Base-by-base conservation (phyloP, 192 early-diverging fungal genomes). In the Coemansia sp. region DNA sequence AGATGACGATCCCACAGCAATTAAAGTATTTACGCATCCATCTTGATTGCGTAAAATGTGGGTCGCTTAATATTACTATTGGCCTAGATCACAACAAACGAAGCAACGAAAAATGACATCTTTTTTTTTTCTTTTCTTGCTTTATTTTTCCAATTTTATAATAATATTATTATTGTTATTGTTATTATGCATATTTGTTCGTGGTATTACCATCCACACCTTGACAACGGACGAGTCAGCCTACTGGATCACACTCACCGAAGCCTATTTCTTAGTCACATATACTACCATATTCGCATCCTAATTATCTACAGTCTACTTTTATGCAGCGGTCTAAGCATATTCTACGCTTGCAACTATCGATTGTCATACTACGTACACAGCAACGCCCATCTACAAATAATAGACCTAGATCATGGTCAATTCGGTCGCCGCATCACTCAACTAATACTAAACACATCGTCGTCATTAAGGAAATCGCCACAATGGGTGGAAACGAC, bases 301-400 rank as follows among this genome's bases (percentile, higher is more conserved):
- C 13, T 68, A 3, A 4, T 38, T 8, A 39, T 61, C 18, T 68
- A 68, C 66, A 68, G 66, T 48, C 1, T 39, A 8, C 46, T 68
- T 1, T 33, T 68, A 2, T 61, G 66, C 46, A 24, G 38, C 10
- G 59, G 21, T 1, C 21, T 68, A 8, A 16, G 39, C 36, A 18
- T 55, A 5, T 61, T 46, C 3, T 61, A 34, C 21, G 66, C 59
- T 50, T 28, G 33, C 48, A 38, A 42, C 23, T 68, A 51, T 48
- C 26, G 39, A 9, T 14, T 51, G 21, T 33, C 59, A 21, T 7
- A 6, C 11, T 50, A 51, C 20, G 45, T 60, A 0, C 48, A 61
- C n/a, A n/a, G 20, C 36, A n/a, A 31, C 36, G 43, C 53, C 13
- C 23, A 40, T 9, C 23, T 68, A 1, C 39, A 68, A 33, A 37